These are phyloP conservation scores for Jaltomata sinuosa DNA, from an alignment of 257 asterid species.

Conservation along the genomic window DNA sequence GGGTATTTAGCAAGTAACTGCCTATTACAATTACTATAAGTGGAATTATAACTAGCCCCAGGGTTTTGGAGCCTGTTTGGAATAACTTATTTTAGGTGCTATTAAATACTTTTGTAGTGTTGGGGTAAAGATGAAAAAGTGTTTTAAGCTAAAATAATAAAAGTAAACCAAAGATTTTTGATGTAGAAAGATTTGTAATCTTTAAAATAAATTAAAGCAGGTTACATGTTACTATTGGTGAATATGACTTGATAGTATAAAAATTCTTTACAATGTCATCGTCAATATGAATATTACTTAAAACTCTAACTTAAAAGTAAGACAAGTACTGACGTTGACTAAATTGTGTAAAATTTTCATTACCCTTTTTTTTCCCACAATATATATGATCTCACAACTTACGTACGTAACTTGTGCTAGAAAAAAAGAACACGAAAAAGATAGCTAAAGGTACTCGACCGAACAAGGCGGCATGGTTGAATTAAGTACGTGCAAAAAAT, in stretches of 20 bases:
- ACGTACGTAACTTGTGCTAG: neutral
- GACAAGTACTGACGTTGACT: neutral
- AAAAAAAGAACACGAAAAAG: neutral
- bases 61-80: too few species aligned
- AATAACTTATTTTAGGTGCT: too few species aligned
- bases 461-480: constrained; percentile 3
- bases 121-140: too few species aligned
- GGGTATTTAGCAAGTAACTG: too few species aligned
- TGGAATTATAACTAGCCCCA: too few species aligned
- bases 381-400: neutral
- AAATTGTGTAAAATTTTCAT: neutral
- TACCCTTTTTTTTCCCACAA: neutral
- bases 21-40: too few species aligned
- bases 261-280: neutral
- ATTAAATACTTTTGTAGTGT: too few species aligned
- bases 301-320: neutral
- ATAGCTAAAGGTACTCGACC: neutral
- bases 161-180: too few species aligned
- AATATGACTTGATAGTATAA: neutral
- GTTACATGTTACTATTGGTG: neutral
- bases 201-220: neutral
- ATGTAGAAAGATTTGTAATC: neutral
- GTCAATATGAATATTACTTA: neutral
- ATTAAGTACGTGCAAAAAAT: neutral
- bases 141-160: too few species aligned